These are phyloP conservation scores for Nicotiana attenuata DNA, from an alignment of 257 asterid genomes.

Conservation along the genomic window DNA sequence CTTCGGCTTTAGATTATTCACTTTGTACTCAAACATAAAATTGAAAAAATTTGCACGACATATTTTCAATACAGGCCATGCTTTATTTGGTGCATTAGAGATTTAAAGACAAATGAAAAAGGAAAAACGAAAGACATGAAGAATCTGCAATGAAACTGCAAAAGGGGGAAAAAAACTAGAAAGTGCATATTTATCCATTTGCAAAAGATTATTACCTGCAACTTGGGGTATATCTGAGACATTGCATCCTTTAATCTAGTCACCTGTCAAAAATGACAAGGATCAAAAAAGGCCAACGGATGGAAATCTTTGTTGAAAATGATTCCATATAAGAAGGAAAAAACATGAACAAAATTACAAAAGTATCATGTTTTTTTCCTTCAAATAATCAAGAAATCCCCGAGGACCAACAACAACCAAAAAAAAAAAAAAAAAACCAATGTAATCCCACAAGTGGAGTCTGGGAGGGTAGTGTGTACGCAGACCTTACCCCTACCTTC, in stretches of 20 bases:
- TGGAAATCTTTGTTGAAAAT: neutral
- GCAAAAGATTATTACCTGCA: slow-evolving; percentile 51
- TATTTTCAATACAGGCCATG: neutral
- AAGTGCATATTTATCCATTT: neutral
- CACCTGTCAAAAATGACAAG: slow-evolving; percentile 39
- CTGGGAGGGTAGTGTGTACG: no score
- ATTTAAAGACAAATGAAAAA: neutral
- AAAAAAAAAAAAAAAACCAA: no score
- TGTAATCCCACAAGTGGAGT: no score
- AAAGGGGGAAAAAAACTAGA: neutral
- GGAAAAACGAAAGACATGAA: neutral
- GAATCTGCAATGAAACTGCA: neutral
- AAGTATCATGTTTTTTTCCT: neutral
- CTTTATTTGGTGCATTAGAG: neutral
- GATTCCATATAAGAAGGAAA: neutral
- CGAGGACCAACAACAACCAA: no score
- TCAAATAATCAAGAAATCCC: no score
- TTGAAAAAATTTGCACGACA: neutral
- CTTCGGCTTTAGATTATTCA: neutral
- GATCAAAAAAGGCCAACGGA: neutral
- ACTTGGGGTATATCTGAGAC: slow-evolving; percentile 73
- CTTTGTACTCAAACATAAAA: neutral
- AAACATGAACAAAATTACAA: neutral
- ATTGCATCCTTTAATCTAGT: slow-evolving; percentile 80
- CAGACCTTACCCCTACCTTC: no score